phyloP scores from a whole-genome alignment of 352 stramenopile genomes.

The Globisporangium takayamanum region DNA sequence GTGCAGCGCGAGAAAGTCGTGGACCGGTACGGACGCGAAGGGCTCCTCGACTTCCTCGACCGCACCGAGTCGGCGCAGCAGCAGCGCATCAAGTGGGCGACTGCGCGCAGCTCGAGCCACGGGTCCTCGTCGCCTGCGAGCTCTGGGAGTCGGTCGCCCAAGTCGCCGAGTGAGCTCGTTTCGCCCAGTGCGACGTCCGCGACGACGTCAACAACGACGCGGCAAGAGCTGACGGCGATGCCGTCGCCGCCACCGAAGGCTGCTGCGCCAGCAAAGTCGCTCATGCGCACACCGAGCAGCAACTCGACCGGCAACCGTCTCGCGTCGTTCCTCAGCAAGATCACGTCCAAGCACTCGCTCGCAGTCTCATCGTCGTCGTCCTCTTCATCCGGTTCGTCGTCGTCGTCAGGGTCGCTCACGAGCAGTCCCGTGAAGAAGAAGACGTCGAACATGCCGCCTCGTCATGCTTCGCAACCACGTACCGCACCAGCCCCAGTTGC shows the following conservation, averaged over 20 bases:
- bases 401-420: neutral
- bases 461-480: neutral
- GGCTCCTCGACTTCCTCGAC: constrained; percentile 42
- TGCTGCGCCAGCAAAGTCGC: neutral
- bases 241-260: neutral
- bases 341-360: constrained; percentile 8
- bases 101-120: constrained; percentile 8
- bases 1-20: constrained; percentile 41
- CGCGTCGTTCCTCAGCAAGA: constrained; percentile 26
- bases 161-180: constrained; percentile 11
- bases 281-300: neutral
- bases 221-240: neutral
- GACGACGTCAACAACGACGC: neutral
- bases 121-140: constrained; percentile 20
- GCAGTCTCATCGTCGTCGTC: neutral
- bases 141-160: constrained; percentile 16
- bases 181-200: neutral
- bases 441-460: neutral
- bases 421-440: constrained; percentile 4
- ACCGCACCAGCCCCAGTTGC: too few relatives aligned
- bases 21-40: constrained; percentile 45
- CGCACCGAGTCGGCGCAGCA: constrained; percentile 21
- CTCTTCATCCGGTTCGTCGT: neutral
- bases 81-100: constrained; percentile 19
- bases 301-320: constrained; percentile 21